Base-by-base conservation (phyloP, 306 rosid genomes). In the Ceratonia siliqua region DNA sequence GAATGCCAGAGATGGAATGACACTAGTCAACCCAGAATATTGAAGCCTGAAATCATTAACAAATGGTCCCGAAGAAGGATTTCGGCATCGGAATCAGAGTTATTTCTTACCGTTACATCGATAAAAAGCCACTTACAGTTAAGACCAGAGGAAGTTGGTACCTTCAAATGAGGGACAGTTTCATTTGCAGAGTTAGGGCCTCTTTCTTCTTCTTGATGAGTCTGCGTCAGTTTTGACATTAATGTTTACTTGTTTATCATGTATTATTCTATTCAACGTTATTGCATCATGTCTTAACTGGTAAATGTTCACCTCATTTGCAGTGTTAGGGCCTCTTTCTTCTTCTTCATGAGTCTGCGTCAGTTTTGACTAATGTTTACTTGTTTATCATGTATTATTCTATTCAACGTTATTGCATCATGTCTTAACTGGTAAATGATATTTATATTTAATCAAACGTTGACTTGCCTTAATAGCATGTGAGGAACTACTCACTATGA, bases 101-200 rank as follows among this genome's bases (percentile, higher is more conserved):
- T 15, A 2, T 14, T 32, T 8, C 2, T 17, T 13, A 74, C 10
- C 21, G 30, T 27, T 67, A 28, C 80, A 72, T 55, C 22, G 18
- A 36, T 8, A 7, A 17, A 36, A 68, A 50, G 32, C 6, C 21
- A 70, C 83, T 78, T 62, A 78, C 73, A 30, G 48, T 30, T 30
- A 58, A 79, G 18, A 72, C 8, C 14, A 25, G 76, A 52, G 70
- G 50, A 74, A 3, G 72, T 14, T 58, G 67, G 18, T 24, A 4
- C 65, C 68, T 50, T 18, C 66, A 67, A 25, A 39, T 6, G n/a
- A 15, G 41, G 68, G 45, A 25, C 57, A 46, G 65, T 11, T 65
- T 45, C 79, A 15, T 61, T 25, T 35, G 25, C 53, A 75, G 41
- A 18, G 20, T 22, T 36, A 17, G 13, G 10, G 67, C 43, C 27